Conservation (phyloP, 176 grass and related monocot genomes). For the Dendrocalamus sinicus region DNA sequence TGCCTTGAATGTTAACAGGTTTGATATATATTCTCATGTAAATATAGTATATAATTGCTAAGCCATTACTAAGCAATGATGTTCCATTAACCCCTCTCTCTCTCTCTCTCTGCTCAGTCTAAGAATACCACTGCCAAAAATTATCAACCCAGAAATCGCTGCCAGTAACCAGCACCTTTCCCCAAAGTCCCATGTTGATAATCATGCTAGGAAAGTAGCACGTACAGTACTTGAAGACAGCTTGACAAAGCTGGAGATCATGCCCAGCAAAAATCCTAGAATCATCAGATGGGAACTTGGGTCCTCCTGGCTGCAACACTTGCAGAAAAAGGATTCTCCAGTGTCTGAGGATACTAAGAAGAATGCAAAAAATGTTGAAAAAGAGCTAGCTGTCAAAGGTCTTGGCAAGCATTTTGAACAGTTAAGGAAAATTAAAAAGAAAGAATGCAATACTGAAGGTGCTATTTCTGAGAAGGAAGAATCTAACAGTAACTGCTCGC, state of each 20-base stretch:
- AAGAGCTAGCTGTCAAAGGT: constrained; percentile 79
- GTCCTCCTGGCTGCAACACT: constrained; percentile 78
- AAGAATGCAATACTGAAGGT: constrained; percentile 41
- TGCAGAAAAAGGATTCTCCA: constrained; percentile 82
- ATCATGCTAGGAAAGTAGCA: constrained; percentile 63
- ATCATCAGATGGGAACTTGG: constrained; percentile 97
- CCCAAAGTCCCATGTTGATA: constrained; percentile 42
- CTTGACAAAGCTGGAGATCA: constrained; percentile 66
- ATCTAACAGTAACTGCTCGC: constrained; percentile 37
- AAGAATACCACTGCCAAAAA: constrained; percentile 67
- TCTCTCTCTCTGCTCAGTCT: constrained; percentile 53
- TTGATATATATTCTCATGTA: constrained; percentile 36
- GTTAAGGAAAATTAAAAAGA: constrained; percentile 89
- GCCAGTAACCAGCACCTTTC: constrained; percentile 47
- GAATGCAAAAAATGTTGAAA: constrained; percentile 44
- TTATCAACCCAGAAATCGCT: constrained; percentile 44
- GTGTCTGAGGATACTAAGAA: constrained; percentile 44
- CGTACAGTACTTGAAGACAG: constrained; percentile 65
- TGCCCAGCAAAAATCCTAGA: constrained; percentile 46
- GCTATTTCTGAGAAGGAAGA: constrained; percentile 66
- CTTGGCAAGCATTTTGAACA: constrained; percentile 91
- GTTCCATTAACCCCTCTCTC: constrained; percentile 15
- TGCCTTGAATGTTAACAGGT: constrained; percentile 97
- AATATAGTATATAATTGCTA: constrained; percentile 20
- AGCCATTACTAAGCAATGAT: constrained; percentile 7